A percentile compares a stretch with the other conserved stretches of the same genome.
Evolutionary conservation across 148 eudicot species (phyloP).

Genomic region (Gaultheria prostrata): DNA sequence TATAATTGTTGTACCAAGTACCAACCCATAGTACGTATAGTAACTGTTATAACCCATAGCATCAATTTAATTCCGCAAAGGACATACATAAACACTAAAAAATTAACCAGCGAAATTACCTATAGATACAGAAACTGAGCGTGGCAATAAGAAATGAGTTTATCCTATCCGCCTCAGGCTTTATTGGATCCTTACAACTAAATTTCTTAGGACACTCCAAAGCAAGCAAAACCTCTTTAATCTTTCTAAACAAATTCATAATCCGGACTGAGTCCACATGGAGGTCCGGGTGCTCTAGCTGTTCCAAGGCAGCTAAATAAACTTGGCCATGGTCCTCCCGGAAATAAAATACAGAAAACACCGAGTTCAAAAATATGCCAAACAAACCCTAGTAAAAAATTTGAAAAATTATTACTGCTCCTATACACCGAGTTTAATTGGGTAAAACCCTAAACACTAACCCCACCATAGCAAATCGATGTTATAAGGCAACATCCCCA

Average conservation of each 20-base stretch:
- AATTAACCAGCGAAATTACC: constrained; percentile 31
- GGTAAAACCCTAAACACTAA: too few relatives aligned
- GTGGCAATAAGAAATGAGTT: constrained; percentile 53
- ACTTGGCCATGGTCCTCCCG: constrained; percentile 72
- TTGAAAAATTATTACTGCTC: not conserved
- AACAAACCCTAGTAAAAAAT: not conserved
- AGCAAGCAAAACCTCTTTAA: constrained; percentile 41
- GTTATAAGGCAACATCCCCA: too few relatives aligned
- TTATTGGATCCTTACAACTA: constrained; percentile 55
- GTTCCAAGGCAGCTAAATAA: constrained; percentile 62
- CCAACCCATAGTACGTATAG: too few relatives aligned
- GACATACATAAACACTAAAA: not conserved
- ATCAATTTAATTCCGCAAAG: not conserved
- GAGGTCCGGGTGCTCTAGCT: constrained; percentile 74
- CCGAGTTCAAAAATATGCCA: not conserved
- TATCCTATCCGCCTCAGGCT: constrained; percentile 63
- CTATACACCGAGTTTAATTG: not conserved
- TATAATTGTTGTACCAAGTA: too few relatives aligned
- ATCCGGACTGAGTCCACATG: constrained; percentile 55
- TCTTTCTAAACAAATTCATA: constrained; percentile 48
- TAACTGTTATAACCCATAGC: not conserved
- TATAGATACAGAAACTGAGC: constrained; percentile 63
- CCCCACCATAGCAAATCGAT: too few relatives aligned
- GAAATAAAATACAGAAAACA: constrained; percentile 18
- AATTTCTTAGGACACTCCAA: constrained; percentile 54